Evolutionary conservation across 345 rosid species (phyloP), one percentile per base, ranked within the genome.

Genomic region (Orychophragmus violaceus): DNA sequence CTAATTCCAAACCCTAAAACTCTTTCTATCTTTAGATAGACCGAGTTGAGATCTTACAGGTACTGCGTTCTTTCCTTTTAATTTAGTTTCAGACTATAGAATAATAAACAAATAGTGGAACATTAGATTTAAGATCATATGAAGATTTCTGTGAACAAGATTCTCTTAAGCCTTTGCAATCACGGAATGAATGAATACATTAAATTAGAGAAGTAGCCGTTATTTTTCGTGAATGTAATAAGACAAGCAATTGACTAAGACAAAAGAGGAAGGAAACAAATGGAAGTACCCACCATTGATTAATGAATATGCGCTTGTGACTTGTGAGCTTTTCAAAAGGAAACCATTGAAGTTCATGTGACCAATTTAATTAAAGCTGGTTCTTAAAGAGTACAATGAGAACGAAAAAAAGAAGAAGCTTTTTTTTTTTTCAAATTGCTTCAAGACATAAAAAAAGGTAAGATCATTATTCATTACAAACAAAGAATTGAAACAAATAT

Each of bases 181-280:
- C 14, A 59, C 6, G 41, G 30, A 51, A 18, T 14, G 51, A 48
- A 60, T 28, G 44, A 41, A 55, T n/a, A 53, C 74, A 44, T 62
- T 70, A 17, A 53, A 53, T 5, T 8, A 30, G 63, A 61, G 8
- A 39, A 70, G 68, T 61, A 62, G 55, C 75, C 69, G 69, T 62
- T 71, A 45, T 18, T 17, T 61, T 39, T 14, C 67, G 61, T 69
- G 63, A 44, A 46, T 62, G 29, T 22, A 48, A 32, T 46, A 41
- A 19, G 14, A 37, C 50, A 59, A 59, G 5, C 36, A 28, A 16
- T 5, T 5, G 16, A 39, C 7, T 18, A 18, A 30, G 58, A 32
- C 9, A 35, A 35, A n/a, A 57, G 19, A 13, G 21, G 42, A 33
- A 59, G 18, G 44, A 36, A 58, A 68, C 65, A 58, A 46, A 46